Evolutionary conservation across 768 basidiomycete species (phyloP), one percentile per base, ranked within the genome.

Genomic region (Tephrocybe sp.): DNA sequence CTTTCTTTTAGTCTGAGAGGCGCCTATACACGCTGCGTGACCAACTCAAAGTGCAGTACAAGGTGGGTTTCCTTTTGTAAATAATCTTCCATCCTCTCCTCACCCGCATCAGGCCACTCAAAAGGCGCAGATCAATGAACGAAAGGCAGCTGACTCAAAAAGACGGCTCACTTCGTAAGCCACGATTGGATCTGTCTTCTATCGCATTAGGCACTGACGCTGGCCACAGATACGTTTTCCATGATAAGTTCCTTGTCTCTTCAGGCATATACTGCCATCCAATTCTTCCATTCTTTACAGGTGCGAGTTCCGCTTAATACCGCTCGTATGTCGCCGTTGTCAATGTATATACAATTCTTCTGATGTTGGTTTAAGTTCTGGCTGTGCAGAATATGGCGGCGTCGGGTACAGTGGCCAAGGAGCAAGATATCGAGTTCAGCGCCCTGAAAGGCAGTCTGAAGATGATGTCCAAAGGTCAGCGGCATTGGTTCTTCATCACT

Each of bases 301-400:
- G 88, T 90, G 66, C 83, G 88, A 52, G 88, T 90, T 48, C 88
- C 88, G 22, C 68, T 90, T 45, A 89, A 90, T 59, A 89, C 87
- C 36, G 88, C 88, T 10, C 70, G 85, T 79, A 50, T 59, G 74
- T 66, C 13, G 3, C 18, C n/a, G n/a, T n/a, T 19, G 37, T 18
- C 19, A 4, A 25, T n/a, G 29, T 3, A 10, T 25, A 3, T 5
- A n/a, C 4, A 42, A 16, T 9, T n/a, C 41, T 4, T 9, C 21
- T 40, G 23, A 40, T 5, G 1, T 42, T 27, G 15, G 12, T 15
- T 25, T 22, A 40, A 76, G 74, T 94, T 12, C 73, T 95, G 42
- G 91, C 94, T 1, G 87, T 94, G 15, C 94, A 97, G 69, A 95
- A 97, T 61, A 84, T 95, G 79, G 85, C 88, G 53, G 91, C 89